Conservation (phyloP, 2,329 filamentous ascomycete species). For the Xylariales sp. region DNA sequence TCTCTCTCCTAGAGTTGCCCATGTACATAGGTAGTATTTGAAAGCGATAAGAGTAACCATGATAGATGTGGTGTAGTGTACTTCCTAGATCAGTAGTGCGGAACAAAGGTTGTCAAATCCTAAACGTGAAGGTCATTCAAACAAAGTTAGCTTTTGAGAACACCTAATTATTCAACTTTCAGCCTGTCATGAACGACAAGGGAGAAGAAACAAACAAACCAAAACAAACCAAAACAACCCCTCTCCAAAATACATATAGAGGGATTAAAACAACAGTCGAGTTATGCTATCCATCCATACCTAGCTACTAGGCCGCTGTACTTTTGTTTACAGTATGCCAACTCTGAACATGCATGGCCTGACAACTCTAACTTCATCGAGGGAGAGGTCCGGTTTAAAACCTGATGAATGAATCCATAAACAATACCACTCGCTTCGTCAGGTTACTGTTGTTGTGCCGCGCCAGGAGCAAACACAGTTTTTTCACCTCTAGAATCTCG, state of each 20-base stretch:
- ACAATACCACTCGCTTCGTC: not conserved
- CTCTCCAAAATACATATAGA: too few species aligned
- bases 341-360: not conserved
- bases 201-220: too few species aligned
- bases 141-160: too few species aligned
- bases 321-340: not conserved
- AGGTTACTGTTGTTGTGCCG: not conserved
- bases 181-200: too few species aligned
- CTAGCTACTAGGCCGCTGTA: not conserved
- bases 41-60: not conserved
- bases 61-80: not conserved
- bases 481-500: not conserved
- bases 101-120: not conserved
- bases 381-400: not conserved
- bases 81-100: too few species aligned
- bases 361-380: slow-evolving; percentile 6
- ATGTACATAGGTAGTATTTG: not conserved
- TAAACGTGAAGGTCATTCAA: too few species aligned
- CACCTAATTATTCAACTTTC: too few species aligned
- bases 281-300: too few species aligned
- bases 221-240: too few species aligned
- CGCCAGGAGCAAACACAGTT: not conserved
- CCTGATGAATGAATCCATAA: not conserved
- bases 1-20: not conserved
- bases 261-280: too few species aligned